Evolutionary conservation across 2,329 filamentous ascomycete species (phyloP).

Genomic region (Cordyceps pruinosa): DNA sequence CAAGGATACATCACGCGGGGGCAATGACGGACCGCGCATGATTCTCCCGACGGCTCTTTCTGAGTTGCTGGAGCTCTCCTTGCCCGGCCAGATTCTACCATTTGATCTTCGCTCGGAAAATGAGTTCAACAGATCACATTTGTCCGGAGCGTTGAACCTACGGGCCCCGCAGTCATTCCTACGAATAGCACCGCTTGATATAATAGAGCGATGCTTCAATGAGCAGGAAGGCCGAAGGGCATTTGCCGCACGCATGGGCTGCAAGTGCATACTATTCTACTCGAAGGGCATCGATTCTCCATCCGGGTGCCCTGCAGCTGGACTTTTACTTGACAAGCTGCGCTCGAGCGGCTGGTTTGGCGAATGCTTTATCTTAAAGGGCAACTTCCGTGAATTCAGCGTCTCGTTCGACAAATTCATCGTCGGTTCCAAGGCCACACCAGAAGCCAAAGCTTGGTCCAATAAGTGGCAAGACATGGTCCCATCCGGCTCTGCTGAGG

Average conservation of each 20-base stretch:
- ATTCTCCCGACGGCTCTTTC: slow-evolving; percentile 46
- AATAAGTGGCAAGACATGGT: slow-evolving; percentile 21
- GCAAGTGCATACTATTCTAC: slow-evolving; percentile 47
- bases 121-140: slow-evolving; percentile 45
- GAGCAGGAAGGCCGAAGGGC: slow-evolving; percentile 41
- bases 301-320: slow-evolving; percentile 45
- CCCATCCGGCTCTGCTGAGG: slow-evolving; percentile 13
- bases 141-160: slow-evolving; percentile 45
- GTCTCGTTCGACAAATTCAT: slow-evolving; percentile 46
- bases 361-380: slow-evolving; percentile 47
- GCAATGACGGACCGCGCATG: slow-evolving; percentile 34
- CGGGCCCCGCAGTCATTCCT: slow-evolving; percentile 44
- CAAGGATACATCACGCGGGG: slow-evolving; percentile 27
- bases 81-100: slow-evolving; percentile 38
- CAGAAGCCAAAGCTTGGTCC: slow-evolving; percentile 33
- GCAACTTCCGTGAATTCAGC: slow-evolving; percentile 49
- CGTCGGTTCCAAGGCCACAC: slow-evolving; percentile 34
- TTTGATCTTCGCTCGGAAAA: slow-evolving; percentile 42
- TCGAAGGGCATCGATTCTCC: slow-evolving; percentile 41
- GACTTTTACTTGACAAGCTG: slow-evolving; percentile 39
- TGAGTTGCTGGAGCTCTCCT: slow-evolving; percentile 43
- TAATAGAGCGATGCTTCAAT: slow-evolving; percentile 43
- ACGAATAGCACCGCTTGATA: slow-evolving; percentile 39
- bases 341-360: slow-evolving; percentile 42
- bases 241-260: slow-evolving; percentile 41